Evolutionary conservation across 108 stramenopile genomes (phyloP), one percentile per base, ranked within the genome.

Genomic region (Tribonema minus): DNA sequence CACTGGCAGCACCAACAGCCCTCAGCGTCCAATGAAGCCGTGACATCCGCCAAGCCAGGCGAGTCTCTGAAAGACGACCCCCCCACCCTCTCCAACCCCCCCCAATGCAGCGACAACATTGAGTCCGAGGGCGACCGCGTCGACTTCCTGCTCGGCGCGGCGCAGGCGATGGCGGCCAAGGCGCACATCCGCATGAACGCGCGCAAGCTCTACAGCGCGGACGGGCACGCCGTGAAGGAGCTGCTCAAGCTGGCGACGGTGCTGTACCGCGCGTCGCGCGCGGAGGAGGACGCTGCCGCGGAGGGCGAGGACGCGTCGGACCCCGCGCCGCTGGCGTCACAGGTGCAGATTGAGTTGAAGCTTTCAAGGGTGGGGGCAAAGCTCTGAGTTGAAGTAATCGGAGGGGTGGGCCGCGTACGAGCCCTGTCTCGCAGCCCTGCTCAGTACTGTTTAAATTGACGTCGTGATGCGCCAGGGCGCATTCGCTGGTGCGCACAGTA

Each of bases 141-240:
- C 34, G 88, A 90, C 29, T 91, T 92, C 82, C 70, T 92, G 39
- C 90, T 88, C 61, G 58, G 67, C 3, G 58, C 54, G 1, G 68
- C 76, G 28, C 61, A 78, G 76, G 76, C 67, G 9, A 78, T 78
- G 76, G 58, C 73, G 1, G 30, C 62, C 38, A 86, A 85, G 64
- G 85, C 88, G 27, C 62, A 82, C 38, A 67, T 93, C 37, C 81
- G 80, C 61, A 70, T 93, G 33, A 90, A 91, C 69, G 76, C 88
- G 15, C 91, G 88, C 84, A 85, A 85, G n/a, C 74, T 93, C 29
- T 92, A 92, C 81, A 77, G 88, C 20, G 91, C 91, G 30, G 90
- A 92, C 61, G 91, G 90, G 7, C 71, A 84, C 60, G 89, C 91
- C 35, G 91, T 93, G 31, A 88, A 89, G 76, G 91, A 91, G 76